Evolutionary conservation across 2,329 filamentous ascomycete species (phyloP).

Genomic region (Pseudogymnoascus sp.): DNA sequence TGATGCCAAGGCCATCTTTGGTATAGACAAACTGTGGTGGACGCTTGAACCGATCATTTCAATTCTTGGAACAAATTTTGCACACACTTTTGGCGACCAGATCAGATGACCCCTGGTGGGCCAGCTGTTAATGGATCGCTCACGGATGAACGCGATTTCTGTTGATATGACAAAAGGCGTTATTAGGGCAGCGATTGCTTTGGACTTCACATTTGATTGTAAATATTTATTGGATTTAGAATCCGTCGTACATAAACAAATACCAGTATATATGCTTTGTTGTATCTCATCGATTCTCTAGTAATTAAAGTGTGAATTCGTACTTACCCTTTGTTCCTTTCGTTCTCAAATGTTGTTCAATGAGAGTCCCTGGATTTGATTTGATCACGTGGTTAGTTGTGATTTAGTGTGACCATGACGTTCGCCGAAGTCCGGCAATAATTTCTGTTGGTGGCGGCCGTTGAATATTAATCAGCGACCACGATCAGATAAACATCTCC

Average conservation of each 20-base stretch:
- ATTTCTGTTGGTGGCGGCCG: slow-evolving; percentile 7
- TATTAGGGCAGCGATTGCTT: background rate
- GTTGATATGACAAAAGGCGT: background rate
- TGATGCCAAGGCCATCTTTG: background rate
- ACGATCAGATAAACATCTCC: slow-evolving; percentile 7
- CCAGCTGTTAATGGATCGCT: background rate
- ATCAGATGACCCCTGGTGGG: background rate
- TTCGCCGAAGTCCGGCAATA: slow-evolving; percentile 7
- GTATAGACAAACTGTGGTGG: background rate
- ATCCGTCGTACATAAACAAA: slow-evolving; percentile 1
- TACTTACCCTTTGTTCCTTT: background rate
- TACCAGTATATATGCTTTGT: background rate
- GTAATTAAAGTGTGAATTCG: background rate
- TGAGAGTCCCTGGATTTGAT: slow-evolving; percentile 1
- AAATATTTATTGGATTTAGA: slow-evolving; percentile 3
- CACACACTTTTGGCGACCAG: background rate
- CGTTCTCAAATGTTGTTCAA: background rate
- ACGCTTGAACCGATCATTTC: background rate
- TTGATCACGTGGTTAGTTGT: background rate
- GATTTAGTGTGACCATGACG: slow-evolving; percentile 6
- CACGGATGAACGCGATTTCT: background rate
- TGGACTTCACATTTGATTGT: background rate
- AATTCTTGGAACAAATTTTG: background rate
- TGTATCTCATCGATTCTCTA: background rate
- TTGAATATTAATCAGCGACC: slow-evolving; percentile 7